These are phyloP conservation scores for Inga laurina DNA, from an alignment of 306 rosid species.

Conservation along the genomic window DNA sequence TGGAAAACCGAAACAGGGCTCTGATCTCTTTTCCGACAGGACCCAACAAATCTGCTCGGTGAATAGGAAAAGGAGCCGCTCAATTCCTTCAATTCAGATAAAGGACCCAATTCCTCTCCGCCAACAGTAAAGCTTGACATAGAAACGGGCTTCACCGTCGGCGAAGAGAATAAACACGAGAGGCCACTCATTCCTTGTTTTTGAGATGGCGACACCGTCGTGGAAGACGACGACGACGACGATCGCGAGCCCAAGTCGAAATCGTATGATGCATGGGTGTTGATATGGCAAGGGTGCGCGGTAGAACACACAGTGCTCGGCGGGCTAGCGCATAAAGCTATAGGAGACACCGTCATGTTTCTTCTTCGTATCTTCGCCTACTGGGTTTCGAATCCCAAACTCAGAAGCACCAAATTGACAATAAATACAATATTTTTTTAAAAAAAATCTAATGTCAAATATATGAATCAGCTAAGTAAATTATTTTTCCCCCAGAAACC, in stretches of 20 bases:
- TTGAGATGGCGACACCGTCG: slow-evolving; percentile 49
- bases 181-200: slow-evolving; percentile 66
- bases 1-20: slow-evolving; percentile 96
- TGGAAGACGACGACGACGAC: slow-evolving; percentile 49
- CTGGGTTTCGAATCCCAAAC: neutral
- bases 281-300: slow-evolving; percentile 57
- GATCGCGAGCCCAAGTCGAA: slow-evolving; percentile 58
- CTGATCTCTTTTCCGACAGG: slow-evolving; percentile 70
- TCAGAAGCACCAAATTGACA: neutral
- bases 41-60: slow-evolving; percentile 59
- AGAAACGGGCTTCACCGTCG: slow-evolving; percentile 54
- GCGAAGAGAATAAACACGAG: slow-evolving; percentile 76
- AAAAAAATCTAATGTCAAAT: neutral
- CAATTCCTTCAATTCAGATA: slow-evolving; percentile 72
- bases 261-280: slow-evolving; percentile 53
- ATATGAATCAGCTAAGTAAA: neutral
- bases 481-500: neutral
- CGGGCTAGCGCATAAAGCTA: slow-evolving; percentile 63
- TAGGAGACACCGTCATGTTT: slow-evolving; percentile 63
- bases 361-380: neutral
- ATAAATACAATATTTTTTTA: neutral
- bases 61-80: slow-evolving; percentile 76
- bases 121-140: slow-evolving; percentile 56
- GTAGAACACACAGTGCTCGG: slow-evolving; percentile 65
- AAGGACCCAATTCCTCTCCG: slow-evolving; percentile 67